Base-by-base conservation (phyloP, 2,329 filamentous ascomycete genomes). In the Fusarium nurragi region DNA sequence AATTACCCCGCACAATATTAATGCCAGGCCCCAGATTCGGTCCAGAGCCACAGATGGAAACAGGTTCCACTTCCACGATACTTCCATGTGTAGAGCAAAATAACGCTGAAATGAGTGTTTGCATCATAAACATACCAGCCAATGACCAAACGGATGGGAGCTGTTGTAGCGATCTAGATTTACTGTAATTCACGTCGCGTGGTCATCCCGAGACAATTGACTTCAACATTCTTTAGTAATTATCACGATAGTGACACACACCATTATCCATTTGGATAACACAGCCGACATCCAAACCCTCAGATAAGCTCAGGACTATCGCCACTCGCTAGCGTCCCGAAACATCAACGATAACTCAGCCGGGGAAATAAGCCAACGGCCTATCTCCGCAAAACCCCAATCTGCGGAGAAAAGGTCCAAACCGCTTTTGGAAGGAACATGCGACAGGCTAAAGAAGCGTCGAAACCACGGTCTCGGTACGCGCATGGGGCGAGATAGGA, bases 1-100 rank as follows among this genome's bases (percentile, higher is more conserved):
- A 71, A 71, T 60, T 71, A 70, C 68, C 68, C 68, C 68, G 68
- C 68, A 67, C 56, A 37, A 58, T 58, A 60, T 47, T n/a, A n/a
- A n/a, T n/a, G n/a, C 47, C 26, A 23, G 19, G 26, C 50, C 50
- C 55, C 61, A 39, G 61, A 50, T 38, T 53, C 13, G 26, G 16
- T 25, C 12, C 19, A 4, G 34, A 36, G 16, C 19, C 28, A 22
- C 34, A 4, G 9, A 34, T 4, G 7, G 23, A 13, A 18, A 21
- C 5, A 6, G 21, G 22, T n/a, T 61, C 56, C 43, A 61, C 49
- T 49, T 18, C 21, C 13, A 32, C 11, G 14, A 32, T 44, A 10
- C 49, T 45, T 59, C 7, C 12, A 61, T 14, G 19, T 43, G 28
- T 14, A 5, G 13, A 30, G 11, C 26, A 23, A 19, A 22, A 37